Evolutionary conservation across 1,139 yeast genomes (phyloP).

Genomic region (Saccharomyces hybrid): DNA sequence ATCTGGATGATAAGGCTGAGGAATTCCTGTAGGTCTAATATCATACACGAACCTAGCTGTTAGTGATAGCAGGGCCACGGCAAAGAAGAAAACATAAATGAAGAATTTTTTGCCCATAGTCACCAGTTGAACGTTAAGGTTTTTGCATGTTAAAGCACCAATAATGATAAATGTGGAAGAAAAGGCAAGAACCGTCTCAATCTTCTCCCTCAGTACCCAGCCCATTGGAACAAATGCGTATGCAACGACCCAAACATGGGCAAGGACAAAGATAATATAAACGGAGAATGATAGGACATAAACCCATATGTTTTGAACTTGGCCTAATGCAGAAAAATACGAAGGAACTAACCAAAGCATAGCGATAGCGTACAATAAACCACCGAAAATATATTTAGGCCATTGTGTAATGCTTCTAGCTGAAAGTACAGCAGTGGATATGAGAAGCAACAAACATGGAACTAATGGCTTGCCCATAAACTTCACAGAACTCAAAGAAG

Average conservation of each 20-base stretch:
- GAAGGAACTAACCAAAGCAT: slow-evolving; percentile 58
- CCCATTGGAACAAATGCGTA: slow-evolving; percentile 98
- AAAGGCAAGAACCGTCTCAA: slow-evolving; percentile 58
- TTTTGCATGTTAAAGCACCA: slow-evolving; percentile 26
- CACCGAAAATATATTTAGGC: slow-evolving; percentile 72
- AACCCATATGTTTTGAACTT: slow-evolving; percentile 50
- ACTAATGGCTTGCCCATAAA: slow-evolving; percentile 26
- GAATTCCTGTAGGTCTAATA: slow-evolving; percentile 35
- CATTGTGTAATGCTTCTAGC: slow-evolving; percentile 45
- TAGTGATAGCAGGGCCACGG: slow-evolving; percentile 28
- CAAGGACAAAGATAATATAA: slow-evolving; percentile 53
- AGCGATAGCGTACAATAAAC: slow-evolving; percentile 56
- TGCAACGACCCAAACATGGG: slow-evolving; percentile 95
- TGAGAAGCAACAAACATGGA: slow-evolving; percentile 35
- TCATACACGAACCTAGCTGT: slow-evolving; percentile 22
- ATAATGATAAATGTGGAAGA: slow-evolving; percentile 43
- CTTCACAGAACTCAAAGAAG: slow-evolving; percentile 37
- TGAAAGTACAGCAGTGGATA: slow-evolving; percentile 35
- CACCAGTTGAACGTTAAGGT: not conserved
- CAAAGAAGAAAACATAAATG: slow-evolving; percentile 38
- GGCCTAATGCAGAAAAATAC: slow-evolving; percentile 49
- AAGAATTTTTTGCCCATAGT: slow-evolving; percentile 15
- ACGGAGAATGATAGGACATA: slow-evolving; percentile 54
- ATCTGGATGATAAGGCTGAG: slow-evolving; percentile 70
- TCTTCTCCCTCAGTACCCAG: slow-evolving; percentile 75